phyloP scores from a whole-genome alignment of 768 basidiomycete genomes.

The Amanita phalloides region DNA sequence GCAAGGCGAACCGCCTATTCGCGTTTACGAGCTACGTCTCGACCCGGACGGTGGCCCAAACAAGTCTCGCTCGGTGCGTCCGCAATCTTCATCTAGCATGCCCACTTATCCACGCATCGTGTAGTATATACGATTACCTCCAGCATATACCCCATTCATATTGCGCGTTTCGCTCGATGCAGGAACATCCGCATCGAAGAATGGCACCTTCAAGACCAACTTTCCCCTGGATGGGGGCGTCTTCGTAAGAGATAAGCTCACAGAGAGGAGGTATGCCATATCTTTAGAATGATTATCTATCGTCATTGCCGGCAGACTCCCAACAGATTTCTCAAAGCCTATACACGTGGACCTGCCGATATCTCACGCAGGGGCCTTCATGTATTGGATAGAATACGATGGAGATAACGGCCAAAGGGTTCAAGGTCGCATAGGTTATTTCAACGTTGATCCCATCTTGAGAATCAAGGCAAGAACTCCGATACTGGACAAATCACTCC shows the following conservation, averaged over 20 bases:
- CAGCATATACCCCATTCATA: constrained; percentile 81
- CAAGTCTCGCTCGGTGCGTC: constrained; percentile 71
- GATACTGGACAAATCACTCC: constrained; percentile 51
- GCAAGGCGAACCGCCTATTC: constrained; percentile 52
- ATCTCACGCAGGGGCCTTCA: constrained; percentile 92
- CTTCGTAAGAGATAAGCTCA: constrained; percentile 68
- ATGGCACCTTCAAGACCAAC: constrained; percentile 92
- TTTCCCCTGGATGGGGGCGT: constrained; percentile 90
- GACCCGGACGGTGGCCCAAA: constrained; percentile 88
- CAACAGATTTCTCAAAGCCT: constrained; percentile 79
- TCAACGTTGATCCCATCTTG: constrained; percentile 92
- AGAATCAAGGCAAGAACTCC: constrained; percentile 60
- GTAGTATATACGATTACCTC: constrained; percentile 94
- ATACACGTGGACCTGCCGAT: constrained; percentile 94
- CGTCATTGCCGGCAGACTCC: constrained; percentile 41
- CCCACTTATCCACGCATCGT: constrained; percentile 3
- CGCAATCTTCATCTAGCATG: not conserved
- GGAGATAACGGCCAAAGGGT: constrained; percentile 49
- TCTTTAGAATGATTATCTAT: constrained; percentile 11
- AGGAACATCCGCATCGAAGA: constrained; percentile 82
- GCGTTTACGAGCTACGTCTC: constrained; percentile 78
- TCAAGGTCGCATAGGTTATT: constrained; percentile 84
- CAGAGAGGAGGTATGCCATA: constrained; percentile 59
- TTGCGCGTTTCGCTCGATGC: constrained; percentile 87
- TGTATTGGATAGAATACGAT: constrained; percentile 92